Base-by-base conservation (phyloP, 768 basidiomycete genomes). In the Fibroporia radiculosa region DNA sequence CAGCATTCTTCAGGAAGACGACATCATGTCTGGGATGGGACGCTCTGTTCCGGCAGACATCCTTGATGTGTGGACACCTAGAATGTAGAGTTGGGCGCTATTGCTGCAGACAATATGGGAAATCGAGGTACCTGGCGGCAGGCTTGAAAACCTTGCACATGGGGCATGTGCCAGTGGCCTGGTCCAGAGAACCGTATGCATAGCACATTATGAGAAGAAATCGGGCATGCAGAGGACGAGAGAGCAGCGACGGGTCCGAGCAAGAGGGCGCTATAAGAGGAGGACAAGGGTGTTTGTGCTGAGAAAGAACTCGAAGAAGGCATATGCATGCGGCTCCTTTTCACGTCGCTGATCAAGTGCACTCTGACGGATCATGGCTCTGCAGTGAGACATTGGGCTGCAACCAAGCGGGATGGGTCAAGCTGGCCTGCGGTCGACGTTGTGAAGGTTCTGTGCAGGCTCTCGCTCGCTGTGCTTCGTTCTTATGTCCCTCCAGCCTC, bases 81-180 rank as follows among this genome's bases (percentile, higher is more conserved):
- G 44, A 32, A 50, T 47, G 44, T 44, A 49, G 48, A 31, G 48
- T 39, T 60, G 57, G 53, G 57, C 56, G 54, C 53, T 48, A 48
- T 49, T 19, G 53, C 22, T 43, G 38, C 5, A 41, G 39, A 51
- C 24, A 25, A 38, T 18, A 52, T 19, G 41, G 41, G 45, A 37
- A 48, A 47, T 43, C 40, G 42, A 36, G 45, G 25, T 25, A 40
- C 47, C 38, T 33, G 7, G 55, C 55, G 18, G 36, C 40, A 38
- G 61, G 80, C 68, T 68, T 72, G 69, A 82, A 88, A 53, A 87
- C 83, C 69, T 78, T 84, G 75, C 87, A 89, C 84, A 90, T 87
- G 3, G 84, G 82, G 60, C 87, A 90, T 47, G 74, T 73, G 47
- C 72, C 72, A 36, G 75, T 75, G 19, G 77, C 73, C 64, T 82